Conservation (phyloP, 805 yeast species). For the Lipomyces orientalis region DNA sequence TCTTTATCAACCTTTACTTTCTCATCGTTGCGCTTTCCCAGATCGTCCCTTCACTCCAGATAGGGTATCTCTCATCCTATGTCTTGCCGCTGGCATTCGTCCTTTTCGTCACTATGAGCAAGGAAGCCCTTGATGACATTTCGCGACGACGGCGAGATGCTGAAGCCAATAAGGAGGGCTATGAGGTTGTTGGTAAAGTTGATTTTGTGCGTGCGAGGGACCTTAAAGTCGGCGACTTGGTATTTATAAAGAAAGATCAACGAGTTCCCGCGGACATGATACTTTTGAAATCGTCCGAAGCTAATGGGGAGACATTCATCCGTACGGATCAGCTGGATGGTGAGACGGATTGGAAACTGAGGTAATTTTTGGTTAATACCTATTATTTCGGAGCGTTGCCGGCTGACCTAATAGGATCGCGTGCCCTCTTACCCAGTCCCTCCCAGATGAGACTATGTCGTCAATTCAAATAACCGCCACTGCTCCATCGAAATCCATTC, state of each 20-base stretch:
- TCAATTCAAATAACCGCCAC: slow-evolving; percentile 68
- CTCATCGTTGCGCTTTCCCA: slow-evolving; percentile 93
- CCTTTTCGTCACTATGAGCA: slow-evolving; percentile 86
- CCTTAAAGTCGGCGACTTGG: slow-evolving; percentile 84
- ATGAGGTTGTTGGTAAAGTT: slow-evolving; percentile 59
- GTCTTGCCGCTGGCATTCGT: slow-evolving; percentile 95
- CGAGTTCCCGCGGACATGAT: slow-evolving; percentile 95
- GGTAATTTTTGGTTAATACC: slow-evolving; percentile 45
- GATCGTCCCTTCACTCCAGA: slow-evolving; percentile 83
- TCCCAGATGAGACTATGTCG: slow-evolving; percentile 35
- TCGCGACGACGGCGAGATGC: slow-evolving; percentile 86
- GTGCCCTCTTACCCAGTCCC: slow-evolving; percentile 35
- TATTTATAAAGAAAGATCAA: slow-evolving; percentile 75
- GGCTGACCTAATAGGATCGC: slow-evolving; percentile 24
- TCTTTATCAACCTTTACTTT: slow-evolving; percentile 92
- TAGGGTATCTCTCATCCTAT: slow-evolving; percentile 91
- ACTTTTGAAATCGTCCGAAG: slow-evolving; percentile 79
- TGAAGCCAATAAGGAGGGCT: slow-evolving; percentile 84
- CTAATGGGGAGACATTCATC: slow-evolving; percentile 84
- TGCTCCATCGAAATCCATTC: slow-evolving; percentile 86
- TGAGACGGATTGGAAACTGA: slow-evolving; percentile 97
- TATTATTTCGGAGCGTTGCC: neutral
- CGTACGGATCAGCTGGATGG: slow-evolving; percentile 98
- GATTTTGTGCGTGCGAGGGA: slow-evolving; percentile 58
- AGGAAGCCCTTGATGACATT: slow-evolving; percentile 94